phyloP scores from a whole-genome alignment of 1,139 yeast species.

The Geotrichum restrictum region DNA sequence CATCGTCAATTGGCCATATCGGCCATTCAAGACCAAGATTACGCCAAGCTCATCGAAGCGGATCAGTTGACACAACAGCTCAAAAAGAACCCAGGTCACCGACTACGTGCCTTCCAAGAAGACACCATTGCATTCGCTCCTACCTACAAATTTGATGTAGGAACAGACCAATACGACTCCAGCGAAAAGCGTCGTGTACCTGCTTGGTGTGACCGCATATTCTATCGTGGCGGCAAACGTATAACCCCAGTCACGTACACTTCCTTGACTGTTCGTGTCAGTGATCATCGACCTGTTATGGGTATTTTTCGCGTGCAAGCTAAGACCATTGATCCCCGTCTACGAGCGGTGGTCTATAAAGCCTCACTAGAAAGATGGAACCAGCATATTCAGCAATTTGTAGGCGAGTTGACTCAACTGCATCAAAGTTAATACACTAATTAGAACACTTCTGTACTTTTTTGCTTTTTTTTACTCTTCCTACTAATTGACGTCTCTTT shows the following conservation, averaged over 20 bases:
- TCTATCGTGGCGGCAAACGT: slow-evolving; percentile 52
- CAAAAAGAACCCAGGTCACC: slow-evolving; percentile 58
- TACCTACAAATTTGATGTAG: slow-evolving; percentile 88
- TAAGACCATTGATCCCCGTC: slow-evolving; percentile 57
- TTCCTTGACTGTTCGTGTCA: slow-evolving; percentile 47
- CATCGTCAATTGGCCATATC: slow-evolving; percentile 66
- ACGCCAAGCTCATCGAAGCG: slow-evolving; percentile 53
- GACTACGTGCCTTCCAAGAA: slow-evolving; percentile 70
- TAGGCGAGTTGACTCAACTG: not conserved
- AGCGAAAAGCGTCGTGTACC: slow-evolving; percentile 92
- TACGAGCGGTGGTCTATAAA: slow-evolving; percentile 49
- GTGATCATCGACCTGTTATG: slow-evolving; percentile 91
- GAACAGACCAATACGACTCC: slow-evolving; percentile 69
- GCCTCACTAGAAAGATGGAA: slow-evolving; percentile 36
- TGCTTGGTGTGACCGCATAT: slow-evolving; percentile 93
- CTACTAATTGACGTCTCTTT: too few relatives aligned
- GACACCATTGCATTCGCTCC: slow-evolving; percentile 75
- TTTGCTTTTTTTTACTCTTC: not conserved
- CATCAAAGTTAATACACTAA: not conserved
- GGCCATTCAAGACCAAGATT: slow-evolving; percentile 50
- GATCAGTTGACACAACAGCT: slow-evolving; percentile 80
- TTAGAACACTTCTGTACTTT: not conserved
- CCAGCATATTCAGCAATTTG: slow-evolving; percentile 2
- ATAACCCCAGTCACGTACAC: slow-evolving; percentile 30
- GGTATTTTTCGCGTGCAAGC: slow-evolving; percentile 67